Percentiles rank a stretch among this genome's conserved stretches.
phyloP scores from a whole-genome alignment of 129 eudicot species.

The Tagetes erecta region DNA sequence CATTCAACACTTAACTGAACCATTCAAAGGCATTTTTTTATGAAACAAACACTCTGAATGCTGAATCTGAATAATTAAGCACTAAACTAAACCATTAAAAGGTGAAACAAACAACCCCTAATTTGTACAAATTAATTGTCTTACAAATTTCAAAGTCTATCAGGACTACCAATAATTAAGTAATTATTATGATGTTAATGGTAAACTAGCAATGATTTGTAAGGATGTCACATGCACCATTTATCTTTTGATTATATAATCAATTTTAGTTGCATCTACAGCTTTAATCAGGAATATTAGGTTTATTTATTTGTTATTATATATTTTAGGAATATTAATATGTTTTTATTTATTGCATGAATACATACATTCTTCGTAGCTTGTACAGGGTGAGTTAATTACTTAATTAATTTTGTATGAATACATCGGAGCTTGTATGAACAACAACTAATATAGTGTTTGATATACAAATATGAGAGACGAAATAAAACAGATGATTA shows the following conservation, averaged over 20 bases:
- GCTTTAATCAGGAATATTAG: slow-evolving; percentile 28
- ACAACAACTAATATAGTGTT: too few species aligned
- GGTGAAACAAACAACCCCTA: too few species aligned
- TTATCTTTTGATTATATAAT: slow-evolving; percentile 10
- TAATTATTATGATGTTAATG: slow-evolving; percentile 24
- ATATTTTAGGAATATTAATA: slow-evolving; percentile 21
- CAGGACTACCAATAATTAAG: slow-evolving; percentile 15
- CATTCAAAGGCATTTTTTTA: too few species aligned
- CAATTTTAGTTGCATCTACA: slow-evolving; percentile 26
- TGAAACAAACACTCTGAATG: too few species aligned
- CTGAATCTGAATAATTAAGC: too few species aligned
- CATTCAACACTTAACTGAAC: too few species aligned
- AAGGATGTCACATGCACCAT: slow-evolving; percentile 32
- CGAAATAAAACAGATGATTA: too few species aligned
- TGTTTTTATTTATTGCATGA: background rate
- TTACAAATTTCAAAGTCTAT: slow-evolving; percentile 3
- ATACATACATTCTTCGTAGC: too few species aligned
- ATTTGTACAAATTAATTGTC: background rate
- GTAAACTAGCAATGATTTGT: slow-evolving; percentile 31
- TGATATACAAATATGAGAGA: too few species aligned
- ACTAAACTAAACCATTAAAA: too few species aligned
- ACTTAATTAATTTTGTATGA: too few species aligned
- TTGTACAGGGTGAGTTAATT: background rate
- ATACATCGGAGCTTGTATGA: too few species aligned
- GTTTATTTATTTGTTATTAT: slow-evolving; percentile 12